Conservation (phyloP, 2,329 filamentous ascomycete genomes). For the Diplocarpon mali region DNA sequence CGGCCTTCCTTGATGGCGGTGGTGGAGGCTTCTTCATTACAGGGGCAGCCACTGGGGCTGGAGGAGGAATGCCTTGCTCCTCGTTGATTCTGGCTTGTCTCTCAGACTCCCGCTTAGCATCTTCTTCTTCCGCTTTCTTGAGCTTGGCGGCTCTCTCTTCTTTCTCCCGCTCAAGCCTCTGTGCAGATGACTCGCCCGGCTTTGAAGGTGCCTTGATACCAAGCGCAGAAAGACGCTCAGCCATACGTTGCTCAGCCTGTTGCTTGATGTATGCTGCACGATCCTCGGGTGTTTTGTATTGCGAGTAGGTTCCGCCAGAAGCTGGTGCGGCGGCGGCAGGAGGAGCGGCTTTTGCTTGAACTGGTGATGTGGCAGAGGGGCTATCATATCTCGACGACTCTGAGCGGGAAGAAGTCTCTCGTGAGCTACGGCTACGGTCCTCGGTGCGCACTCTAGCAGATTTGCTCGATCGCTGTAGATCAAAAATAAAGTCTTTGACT, state of each 20-base stretch:
- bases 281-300: constrained; percentile 86
- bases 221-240: constrained; percentile 84
- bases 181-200: constrained; percentile 66
- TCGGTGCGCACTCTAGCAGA: constrained; percentile 56
- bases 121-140: constrained; percentile 86
- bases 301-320: constrained; percentile 57
- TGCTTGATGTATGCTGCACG: constrained; percentile 93
- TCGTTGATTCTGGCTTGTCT: constrained; percentile 43
- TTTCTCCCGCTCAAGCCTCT: constrained; percentile 80
- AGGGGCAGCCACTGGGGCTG: constrained; percentile 15
- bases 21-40: constrained; percentile 65
- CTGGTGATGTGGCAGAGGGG: constrained; percentile 27
- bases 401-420: constrained; percentile 18
- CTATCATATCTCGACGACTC: constrained; percentile 31
- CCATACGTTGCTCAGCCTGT: constrained; percentile 94
- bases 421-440: constrained; percentile 36
- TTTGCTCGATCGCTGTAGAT: constrained; percentile 78
- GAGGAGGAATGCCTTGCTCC: constrained; percentile 25
- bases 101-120: constrained; percentile 77
- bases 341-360: constrained; percentile 10
- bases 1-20: constrained; percentile 66
- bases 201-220: constrained; percentile 79
- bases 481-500: constrained; percentile 95
- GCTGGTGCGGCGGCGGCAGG: constrained; percentile 35
- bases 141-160: constrained; percentile 80